Conservation (phyloP, 441 rosid genomes). For the Hura crepitans region DNA sequence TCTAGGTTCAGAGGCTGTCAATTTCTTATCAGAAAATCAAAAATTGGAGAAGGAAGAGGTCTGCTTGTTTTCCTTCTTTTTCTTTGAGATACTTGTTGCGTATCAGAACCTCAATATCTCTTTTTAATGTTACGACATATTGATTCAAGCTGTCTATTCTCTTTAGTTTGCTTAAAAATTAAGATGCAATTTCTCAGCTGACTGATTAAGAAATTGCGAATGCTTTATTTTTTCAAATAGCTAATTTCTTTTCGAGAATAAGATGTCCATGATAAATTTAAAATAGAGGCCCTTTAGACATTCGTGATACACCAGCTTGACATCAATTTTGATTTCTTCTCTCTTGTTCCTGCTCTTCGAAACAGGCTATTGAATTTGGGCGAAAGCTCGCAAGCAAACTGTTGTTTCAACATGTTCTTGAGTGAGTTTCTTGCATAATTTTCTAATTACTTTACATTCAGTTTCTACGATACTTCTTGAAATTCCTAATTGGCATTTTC, state of each 20-base stretch:
- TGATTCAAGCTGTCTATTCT: background rate
- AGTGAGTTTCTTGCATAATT: conserved; percentile 43
- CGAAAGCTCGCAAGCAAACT: conserved; percentile 67
- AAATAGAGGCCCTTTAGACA: background rate
- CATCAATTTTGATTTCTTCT: background rate
- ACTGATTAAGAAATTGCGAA: background rate
- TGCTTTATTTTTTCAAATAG: background rate
- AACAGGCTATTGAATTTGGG: conserved; percentile 76
- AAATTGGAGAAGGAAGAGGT: conserved; percentile 74
- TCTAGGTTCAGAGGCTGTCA: conserved; percentile 72
- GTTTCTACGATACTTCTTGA: conserved; percentile 16
- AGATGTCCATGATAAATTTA: background rate
- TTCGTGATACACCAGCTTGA: background rate
- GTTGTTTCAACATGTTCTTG: conserved; percentile 67
- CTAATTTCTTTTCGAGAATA: background rate
- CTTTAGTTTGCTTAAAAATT: background rate
- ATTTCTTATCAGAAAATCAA: conserved; percentile 66
- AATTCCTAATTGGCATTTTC: conserved; percentile 7
- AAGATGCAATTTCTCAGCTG: background rate
- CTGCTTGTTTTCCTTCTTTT: conserved; percentile 23
- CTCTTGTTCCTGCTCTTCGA: conserved; percentile 14
- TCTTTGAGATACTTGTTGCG: background rate
- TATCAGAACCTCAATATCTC: background rate
- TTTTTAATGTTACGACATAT: too few species aligned
- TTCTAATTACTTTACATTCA: conserved; percentile 2